Evolutionary conservation across 441 rosid genomes (phyloP), one percentile per base, ranked within the genome.

Genomic region (Populus hybrid): DNA sequence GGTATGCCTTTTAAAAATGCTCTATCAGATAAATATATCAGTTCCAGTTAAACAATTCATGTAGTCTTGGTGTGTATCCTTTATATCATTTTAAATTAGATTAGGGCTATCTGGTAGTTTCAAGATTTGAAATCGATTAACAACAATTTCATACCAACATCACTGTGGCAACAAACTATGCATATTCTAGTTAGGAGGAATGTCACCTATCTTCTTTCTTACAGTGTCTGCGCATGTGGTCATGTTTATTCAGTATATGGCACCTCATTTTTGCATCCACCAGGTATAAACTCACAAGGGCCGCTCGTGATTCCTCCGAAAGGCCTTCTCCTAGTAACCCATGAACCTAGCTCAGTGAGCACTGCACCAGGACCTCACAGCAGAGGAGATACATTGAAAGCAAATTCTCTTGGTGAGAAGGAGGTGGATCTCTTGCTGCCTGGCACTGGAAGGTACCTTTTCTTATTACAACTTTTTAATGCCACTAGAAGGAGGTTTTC

Each of bases 381-480:
- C 82, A 87, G 99, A 90, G 99, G 99, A 72, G 87, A 85, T 63
- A 81, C 96, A 23, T 83, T 96, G 78, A 86, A 92, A 82, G 98
- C 98, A 29, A 88, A 64, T 82, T 89, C 99, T 20, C 82, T 86
- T 11, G 99, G 97, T 26, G 94, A 90, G 75, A 82, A 86, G 92
- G 98, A 96, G 89, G 99, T 90, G 2, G 99, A 96, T 89, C 97
- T 96, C 77, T 78, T 94, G 73, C 86, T 96, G 71, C 98, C 99
- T 33, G 98, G 98, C 76, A 88, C 97, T 68, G 97, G 88, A 83
- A 96, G 99, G 99, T 94, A 79, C 79, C 64, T 75, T 38, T 74
- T 68, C n/a, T 31, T 24, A 6, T 21, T 76, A 33, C 69, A 20
- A 26, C 73, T 33, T 74, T 40, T 72, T 45, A 8, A 40, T 70